These are phyloP conservation scores for Rubia balearica DNA, from an alignment of 305 asterid species.

Conservation along the genomic window DNA sequence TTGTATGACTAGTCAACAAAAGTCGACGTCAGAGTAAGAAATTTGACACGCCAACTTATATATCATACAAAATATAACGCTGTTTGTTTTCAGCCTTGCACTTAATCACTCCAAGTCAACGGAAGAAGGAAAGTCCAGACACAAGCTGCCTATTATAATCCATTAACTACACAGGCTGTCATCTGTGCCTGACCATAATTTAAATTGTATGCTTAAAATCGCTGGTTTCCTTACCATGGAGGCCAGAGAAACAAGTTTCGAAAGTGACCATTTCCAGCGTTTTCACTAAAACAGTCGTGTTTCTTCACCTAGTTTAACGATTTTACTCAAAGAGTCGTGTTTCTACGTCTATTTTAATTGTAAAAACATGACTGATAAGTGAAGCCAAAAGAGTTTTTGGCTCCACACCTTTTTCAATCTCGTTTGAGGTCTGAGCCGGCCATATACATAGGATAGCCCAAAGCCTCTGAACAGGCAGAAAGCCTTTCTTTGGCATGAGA, in stretches of 20 bases:
- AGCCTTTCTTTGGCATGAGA: neutral
- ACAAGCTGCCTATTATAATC: neutral
- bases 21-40: neutral
- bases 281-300: no score
- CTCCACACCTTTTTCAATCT: no score
- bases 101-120: neutral
- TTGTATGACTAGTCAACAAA: neutral
- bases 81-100: neutral
- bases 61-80: neutral
- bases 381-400: no score
- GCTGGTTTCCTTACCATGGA: neutral
- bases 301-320: no score
- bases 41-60: neutral
- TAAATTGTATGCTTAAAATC: neutral
- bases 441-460: neutral
- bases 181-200: neutral
- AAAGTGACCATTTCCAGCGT: no score
- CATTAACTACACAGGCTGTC: neutral
- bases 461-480: neutral
- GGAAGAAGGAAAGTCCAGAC: neutral
- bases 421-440: neutral
- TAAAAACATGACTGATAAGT: no score
- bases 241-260: neutral
- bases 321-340: no score
- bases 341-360: no score